phyloP scores from a whole-genome alignment of 169 alveolate species.

The Cyclospora cayetanensis region DNA sequence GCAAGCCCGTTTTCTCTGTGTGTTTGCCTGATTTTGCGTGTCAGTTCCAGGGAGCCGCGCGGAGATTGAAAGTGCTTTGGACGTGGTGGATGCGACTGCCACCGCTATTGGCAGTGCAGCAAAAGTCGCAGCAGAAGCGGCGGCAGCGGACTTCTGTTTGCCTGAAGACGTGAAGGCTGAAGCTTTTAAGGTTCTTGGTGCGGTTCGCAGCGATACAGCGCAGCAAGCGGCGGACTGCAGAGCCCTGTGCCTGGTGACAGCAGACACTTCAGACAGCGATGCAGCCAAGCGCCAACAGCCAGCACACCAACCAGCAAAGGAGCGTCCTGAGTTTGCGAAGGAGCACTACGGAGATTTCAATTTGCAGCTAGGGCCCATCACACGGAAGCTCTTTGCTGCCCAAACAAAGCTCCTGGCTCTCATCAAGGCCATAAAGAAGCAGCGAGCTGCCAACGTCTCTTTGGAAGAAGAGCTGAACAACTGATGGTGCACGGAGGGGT shows the following conservation, averaged over 20 bases:
- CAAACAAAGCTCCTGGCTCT: slow-evolving; percentile 52
- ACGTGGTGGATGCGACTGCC: background rate
- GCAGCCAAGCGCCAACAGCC: background rate
- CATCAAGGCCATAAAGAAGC: slow-evolving; percentile 35
- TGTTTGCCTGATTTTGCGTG: background rate
- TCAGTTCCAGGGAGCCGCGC: background rate
- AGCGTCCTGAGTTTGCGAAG: slow-evolving; percentile 20
- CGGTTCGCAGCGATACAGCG: background rate
- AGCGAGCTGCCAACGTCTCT: too few relatives aligned
- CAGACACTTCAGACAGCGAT: slow-evolving; percentile 15
- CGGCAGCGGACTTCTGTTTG: background rate
- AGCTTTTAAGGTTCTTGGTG: background rate
- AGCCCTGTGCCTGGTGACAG: slow-evolving; percentile 43
- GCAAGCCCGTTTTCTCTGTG: too few relatives aligned
- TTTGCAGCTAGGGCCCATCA: slow-evolving; percentile 49
- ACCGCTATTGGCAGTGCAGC: slow-evolving; percentile 35
- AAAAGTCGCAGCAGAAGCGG: slow-evolving; percentile 42
- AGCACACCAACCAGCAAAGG: background rate
- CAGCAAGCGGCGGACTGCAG: slow-evolving; percentile 50
- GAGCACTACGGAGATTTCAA: slow-evolving; percentile 67
- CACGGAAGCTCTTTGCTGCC: slow-evolving; percentile 43
- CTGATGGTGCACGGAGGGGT: too few relatives aligned
- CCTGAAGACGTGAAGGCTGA: slow-evolving; percentile 4
- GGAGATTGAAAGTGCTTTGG: background rate
- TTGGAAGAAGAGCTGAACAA: too few relatives aligned